phyloP scores from a whole-genome alignment of 176 grass and related monocot species.

The Carex parvula region DNA sequence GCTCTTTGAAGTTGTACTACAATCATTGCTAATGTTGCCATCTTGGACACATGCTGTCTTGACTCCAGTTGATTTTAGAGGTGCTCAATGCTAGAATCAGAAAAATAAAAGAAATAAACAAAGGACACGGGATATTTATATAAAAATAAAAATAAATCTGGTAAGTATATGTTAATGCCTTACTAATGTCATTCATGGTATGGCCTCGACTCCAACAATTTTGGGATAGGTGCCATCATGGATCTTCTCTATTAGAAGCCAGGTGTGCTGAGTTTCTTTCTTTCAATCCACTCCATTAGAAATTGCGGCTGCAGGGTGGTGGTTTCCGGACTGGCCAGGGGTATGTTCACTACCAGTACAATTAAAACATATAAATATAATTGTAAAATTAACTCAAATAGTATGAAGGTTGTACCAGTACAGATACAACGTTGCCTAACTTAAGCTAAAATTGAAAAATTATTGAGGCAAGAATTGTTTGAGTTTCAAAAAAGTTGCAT shows the following conservation, averaged over 20 bases:
- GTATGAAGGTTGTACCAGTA: neutral
- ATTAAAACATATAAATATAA: neutral
- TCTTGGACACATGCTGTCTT: constrained; percentile 47
- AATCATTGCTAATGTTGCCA: neutral
- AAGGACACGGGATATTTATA: neutral
- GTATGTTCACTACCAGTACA: constrained; percentile 1
- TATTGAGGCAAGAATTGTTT: neutral
- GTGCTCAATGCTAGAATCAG: constrained; percentile 3
- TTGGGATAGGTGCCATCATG: neutral
- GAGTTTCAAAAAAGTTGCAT: neutral
- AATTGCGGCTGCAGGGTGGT: neutral
- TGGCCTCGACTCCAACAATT: constrained; percentile 27
- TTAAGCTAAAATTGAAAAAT: neutral
- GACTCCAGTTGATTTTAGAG: constrained; percentile 29
- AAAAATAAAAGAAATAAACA: neutral
- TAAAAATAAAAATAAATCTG: constrained; percentile 8
- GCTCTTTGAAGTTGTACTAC: constrained; percentile 24
- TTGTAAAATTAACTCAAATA: neutral
- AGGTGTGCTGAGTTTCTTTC: neutral
- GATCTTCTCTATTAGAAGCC: neutral
- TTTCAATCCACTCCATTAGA: constrained; percentile 15
- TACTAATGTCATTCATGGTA: constrained; percentile 38
- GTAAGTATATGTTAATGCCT: constrained; percentile 7
- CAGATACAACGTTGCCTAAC: neutral
- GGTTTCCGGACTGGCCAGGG: neutral